Percentiles rank a stretch among this genome's conserved stretches.
These are phyloP conservation scores for Aspergillus udagawae DNA, from an alignment of 2,329 filamentous ascomycete species.

Conservation along the genomic window DNA sequence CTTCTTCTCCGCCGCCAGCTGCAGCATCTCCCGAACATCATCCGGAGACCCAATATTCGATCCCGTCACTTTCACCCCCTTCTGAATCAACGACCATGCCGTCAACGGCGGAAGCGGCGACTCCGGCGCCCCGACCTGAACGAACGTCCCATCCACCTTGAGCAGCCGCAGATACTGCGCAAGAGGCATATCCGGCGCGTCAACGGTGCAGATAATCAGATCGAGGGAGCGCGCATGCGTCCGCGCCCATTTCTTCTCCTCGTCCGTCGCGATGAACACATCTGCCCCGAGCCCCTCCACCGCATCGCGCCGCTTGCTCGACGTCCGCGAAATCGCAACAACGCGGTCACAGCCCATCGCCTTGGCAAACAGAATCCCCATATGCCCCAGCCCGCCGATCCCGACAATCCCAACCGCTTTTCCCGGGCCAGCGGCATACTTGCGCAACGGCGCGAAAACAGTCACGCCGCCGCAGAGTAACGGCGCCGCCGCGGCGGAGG, in stretches of 20 bases:
- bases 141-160: conserved; percentile 56
- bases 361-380: conserved; percentile 66
- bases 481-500: conserved; percentile 56
- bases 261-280: conserved; percentile 54
- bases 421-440: conserved; percentile 65
- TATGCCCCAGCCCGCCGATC: conserved; percentile 70
- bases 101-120: conserved; percentile 50
- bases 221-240: conserved; percentile 49
- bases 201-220: conserved; percentile 57
- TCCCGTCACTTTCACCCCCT: conserved; percentile 52
- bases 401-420: conserved; percentile 69
- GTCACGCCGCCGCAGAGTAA: conserved; percentile 78
- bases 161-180: conserved; percentile 59
- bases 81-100: conserved; percentile 57
- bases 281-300: conserved; percentile 51
- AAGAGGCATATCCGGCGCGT: conserved; percentile 59
- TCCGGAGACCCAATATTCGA: conserved; percentile 40
- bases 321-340: conserved; percentile 52
- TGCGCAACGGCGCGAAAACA: conserved; percentile 63
- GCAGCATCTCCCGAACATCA: conserved; percentile 44
- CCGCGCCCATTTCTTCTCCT: conserved; percentile 52
- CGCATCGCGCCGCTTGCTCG: conserved; percentile 50
- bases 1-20: conserved; percentile 39
- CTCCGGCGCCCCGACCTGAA: conserved; percentile 66
- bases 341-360: conserved; percentile 65